These are phyloP conservation scores for Persicaria maculosa DNA, from an alignment of 148 eudicot species.

Conservation along the genomic window DNA sequence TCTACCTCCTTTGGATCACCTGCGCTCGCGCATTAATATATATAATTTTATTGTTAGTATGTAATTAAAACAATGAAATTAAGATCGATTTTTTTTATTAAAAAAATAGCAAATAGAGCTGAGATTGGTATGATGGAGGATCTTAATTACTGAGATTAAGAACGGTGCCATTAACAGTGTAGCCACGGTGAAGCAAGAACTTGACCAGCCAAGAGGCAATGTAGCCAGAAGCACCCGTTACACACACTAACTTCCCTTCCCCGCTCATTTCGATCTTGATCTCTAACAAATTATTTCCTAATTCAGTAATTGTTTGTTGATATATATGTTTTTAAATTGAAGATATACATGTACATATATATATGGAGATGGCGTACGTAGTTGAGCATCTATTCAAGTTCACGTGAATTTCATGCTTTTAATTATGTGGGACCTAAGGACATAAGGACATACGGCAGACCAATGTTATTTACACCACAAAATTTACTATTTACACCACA, in stretches of 20 bases:
- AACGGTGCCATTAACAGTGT: slow-evolving; percentile 30
- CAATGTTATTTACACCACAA: too few species aligned
- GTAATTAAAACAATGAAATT: neutral
- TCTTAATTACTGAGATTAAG: slow-evolving; percentile 8
- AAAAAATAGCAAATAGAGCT: neutral
- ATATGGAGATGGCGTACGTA: too few species aligned
- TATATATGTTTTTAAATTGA: too few species aligned
- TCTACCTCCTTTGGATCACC: slow-evolving; percentile 3
- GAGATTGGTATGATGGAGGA: neutral
- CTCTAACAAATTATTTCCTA: neutral
- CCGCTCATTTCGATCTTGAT: slow-evolving; percentile 16
- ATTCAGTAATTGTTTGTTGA: too few species aligned
- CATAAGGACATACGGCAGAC: too few species aligned
- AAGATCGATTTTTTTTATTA: neutral
- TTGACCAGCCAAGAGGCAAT: slow-evolving; percentile 43
- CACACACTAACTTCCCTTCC: slow-evolving; percentile 25
- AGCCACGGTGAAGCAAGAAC: slow-evolving; percentile 34
- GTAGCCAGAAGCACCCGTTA: slow-evolving; percentile 37
- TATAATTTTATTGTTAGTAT: neutral
- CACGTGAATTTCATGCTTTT: too few species aligned
- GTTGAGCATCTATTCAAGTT: too few species aligned
- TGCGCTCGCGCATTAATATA: neutral
- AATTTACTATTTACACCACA: too few species aligned
- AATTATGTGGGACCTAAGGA: too few species aligned
- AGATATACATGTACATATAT: too few species aligned